phyloP scores from a whole-genome alignment of 1,284 basidiomycete species.

The Cyathus olla region DNA sequence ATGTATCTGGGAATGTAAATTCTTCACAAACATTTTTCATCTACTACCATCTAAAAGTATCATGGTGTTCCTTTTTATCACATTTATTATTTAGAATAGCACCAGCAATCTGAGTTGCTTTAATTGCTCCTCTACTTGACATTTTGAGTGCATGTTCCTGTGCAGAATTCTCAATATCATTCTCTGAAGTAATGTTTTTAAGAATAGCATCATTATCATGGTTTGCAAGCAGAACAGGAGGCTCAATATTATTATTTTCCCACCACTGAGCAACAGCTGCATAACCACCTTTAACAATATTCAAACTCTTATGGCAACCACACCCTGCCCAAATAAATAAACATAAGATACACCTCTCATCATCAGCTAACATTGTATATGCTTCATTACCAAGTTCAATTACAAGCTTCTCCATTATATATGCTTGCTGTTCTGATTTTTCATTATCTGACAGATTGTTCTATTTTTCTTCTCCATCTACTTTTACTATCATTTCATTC shows the following conservation, averaged over 20 bases:
- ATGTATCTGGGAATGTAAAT: background rate
- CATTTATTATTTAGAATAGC: background rate
- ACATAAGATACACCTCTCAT: slow-evolving; percentile 6
- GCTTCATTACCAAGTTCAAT: slow-evolving; percentile 15
- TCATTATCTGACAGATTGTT: slow-evolving; percentile 10
- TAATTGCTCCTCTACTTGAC: background rate
- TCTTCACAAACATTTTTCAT: background rate
- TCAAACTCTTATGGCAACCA: slow-evolving; percentile 21
- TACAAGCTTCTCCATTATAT: slow-evolving; percentile 10
- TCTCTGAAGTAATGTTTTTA: background rate
- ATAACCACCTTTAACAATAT: slow-evolving; percentile 21
- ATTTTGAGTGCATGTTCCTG: background rate
- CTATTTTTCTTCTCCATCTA: slow-evolving; percentile 19
- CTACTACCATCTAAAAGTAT: background rate
- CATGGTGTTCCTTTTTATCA: background rate
- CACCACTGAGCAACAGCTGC: slow-evolving; percentile 10
- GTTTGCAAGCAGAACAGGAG: background rate
- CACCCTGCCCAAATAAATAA: slow-evolving; percentile 21
- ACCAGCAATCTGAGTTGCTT: background rate
- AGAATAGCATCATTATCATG: background rate
- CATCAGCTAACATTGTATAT: slow-evolving; percentile 10
- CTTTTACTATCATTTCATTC: slow-evolving; percentile 18
- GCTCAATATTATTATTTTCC: background rate
- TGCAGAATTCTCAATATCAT: background rate
- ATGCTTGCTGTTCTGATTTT: slow-evolving; percentile 6